Evolutionary conservation across 176 grass and related monocot species (phyloP), one percentile per base, ranked within the genome.

Genomic region (Bothriochloa decipiens): DNA sequence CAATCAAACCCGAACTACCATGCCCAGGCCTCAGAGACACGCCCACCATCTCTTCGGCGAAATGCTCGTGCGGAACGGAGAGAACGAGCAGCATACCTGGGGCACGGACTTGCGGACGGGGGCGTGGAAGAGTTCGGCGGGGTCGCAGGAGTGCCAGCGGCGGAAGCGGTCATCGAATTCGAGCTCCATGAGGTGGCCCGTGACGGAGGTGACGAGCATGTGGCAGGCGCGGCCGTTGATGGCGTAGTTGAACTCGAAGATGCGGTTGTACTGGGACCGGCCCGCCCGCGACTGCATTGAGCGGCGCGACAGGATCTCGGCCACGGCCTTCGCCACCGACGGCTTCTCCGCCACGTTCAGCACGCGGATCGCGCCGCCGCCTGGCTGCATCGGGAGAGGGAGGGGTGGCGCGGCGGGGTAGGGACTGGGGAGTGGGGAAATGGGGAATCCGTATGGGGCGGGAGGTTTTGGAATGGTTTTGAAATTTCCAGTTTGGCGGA

Each of bases 311-410:
- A 98, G 81, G 80, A 98, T 98, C 87, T 98, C 91, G 50, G 91
- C 74, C 69, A 98, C 96, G 33, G 96, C 39, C 72, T 95, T 98
- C 33, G 93, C 93, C 70, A 98, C 96, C 80, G 96, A 95, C 7
- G 93, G 93, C 83, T 98, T 95, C 93, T 98, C 96, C 81, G 96
- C 96, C 70, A 98, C 93, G 33, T 94, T 98, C 26, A 98, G 87
- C 81, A 98, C 93, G 77, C 89, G 83, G 63, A 98, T 87, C 85
- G 68, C 33, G 52, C 72, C 82, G 69, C 68, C 42, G 86, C 83
- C 83, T 71, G 47, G 63, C 40, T 76, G 70, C 81, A 88, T 87
- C 87, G 75, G 79, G 71, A 28, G 10, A 55, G 33, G 23, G 27
- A 8, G 27, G 27, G 14, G 15, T 53, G 29, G 20, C 43, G 36